A percentile compares a stretch with the other conserved stretches of the same genome.
Evolutionary conservation across 2,329 filamentous ascomycete species (phyloP).

Genomic region (Xylariales sp.): DNA sequence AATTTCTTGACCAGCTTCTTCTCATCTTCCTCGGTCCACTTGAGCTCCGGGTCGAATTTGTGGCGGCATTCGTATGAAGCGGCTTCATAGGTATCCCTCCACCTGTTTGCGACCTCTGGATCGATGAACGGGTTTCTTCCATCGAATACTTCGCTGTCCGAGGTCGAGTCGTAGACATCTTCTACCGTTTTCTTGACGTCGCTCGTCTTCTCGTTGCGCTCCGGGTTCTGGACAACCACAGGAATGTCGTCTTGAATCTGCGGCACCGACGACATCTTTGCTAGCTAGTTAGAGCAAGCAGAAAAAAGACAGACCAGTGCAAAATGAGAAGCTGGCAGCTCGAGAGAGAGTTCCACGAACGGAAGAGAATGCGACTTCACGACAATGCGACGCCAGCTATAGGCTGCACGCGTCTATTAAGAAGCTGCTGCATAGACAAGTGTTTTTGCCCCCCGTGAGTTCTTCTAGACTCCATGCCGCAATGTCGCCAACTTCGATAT

Average conservation of each 20-base stretch:
- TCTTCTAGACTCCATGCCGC: too few species aligned
- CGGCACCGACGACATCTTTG: conserved; percentile 2
- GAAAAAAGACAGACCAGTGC: too few species aligned
- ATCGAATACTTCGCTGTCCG: conserved; percentile 4
- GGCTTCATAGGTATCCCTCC: conserved; percentile 28
- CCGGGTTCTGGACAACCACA: conserved; percentile 1
- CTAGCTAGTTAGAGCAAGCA: too few species aligned
- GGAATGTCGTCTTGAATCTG: conserved; percentile 3
- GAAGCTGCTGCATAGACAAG: too few species aligned
- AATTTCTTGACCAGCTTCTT: conserved; percentile 44
- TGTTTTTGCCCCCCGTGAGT: too few species aligned
- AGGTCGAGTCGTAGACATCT: not conserved
- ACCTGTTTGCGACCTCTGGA: conserved; percentile 22
- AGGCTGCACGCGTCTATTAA: too few species aligned
- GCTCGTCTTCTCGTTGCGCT: not conserved
- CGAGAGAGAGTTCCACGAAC: too few species aligned
- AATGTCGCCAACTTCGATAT: too few species aligned
- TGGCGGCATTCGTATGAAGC: conserved; percentile 48
- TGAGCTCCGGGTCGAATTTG: conserved; percentile 47
- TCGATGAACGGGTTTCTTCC: conserved; percentile 25
- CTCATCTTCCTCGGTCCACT: conserved; percentile 51
- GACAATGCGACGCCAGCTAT: too few species aligned
- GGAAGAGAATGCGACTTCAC: too few species aligned
- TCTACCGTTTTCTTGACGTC: not conserved
- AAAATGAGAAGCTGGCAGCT: too few species aligned